phyloP scores from a whole-genome alignment of 768 basidiomycete genomes.

The Pleurotus eryngii region DNA sequence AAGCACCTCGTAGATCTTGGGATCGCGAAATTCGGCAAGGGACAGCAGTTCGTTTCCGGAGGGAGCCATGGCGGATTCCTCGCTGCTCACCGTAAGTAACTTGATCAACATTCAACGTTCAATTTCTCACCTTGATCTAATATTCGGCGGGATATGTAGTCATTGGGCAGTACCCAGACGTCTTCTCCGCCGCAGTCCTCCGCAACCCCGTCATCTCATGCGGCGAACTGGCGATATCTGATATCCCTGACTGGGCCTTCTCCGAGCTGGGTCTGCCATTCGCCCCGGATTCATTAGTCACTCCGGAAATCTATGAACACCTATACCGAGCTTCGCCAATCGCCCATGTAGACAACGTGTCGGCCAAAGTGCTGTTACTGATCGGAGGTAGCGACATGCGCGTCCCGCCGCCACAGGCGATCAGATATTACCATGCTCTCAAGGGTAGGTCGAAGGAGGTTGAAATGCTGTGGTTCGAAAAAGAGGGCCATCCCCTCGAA shows the following conservation, averaged over 20 bases:
- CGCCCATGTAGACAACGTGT: conserved; percentile 45
- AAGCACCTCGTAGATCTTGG: conserved; percentile 47
- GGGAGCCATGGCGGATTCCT: conserved; percentile 76
- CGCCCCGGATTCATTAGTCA: conserved; percentile 33
- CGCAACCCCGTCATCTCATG: conserved; percentile 70
- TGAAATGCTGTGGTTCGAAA: conserved; percentile 59
- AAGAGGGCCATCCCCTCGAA: conserved; percentile 61
- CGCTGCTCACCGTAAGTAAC: conserved; percentile 42
- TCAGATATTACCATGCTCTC: conserved; percentile 63
- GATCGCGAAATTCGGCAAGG: conserved; percentile 43
- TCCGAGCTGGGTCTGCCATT: conserved; percentile 39
- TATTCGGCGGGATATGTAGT: conserved; percentile 32
- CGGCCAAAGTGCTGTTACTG: conserved; percentile 51
- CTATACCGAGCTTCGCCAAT: conserved; percentile 57
- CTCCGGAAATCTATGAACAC: conserved; percentile 37
- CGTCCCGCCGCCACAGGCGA: conserved; percentile 60
- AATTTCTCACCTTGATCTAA: not conserved
- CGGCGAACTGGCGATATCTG: conserved; percentile 51
- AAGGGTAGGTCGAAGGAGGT: conserved; percentile 44
- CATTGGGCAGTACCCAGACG: conserved; percentile 56
- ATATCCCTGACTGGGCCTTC: conserved; percentile 72
- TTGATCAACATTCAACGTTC: too few relatives aligned
- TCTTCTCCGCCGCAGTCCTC: conserved; percentile 59
- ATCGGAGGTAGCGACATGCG: conserved; percentile 61
- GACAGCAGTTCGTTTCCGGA: conserved; percentile 54